Percentiles rank a stretch among this genome's conserved stretches.
Conservation (phyloP, 257 asterid species). For the Phtheirospermum japonicum region DNA sequence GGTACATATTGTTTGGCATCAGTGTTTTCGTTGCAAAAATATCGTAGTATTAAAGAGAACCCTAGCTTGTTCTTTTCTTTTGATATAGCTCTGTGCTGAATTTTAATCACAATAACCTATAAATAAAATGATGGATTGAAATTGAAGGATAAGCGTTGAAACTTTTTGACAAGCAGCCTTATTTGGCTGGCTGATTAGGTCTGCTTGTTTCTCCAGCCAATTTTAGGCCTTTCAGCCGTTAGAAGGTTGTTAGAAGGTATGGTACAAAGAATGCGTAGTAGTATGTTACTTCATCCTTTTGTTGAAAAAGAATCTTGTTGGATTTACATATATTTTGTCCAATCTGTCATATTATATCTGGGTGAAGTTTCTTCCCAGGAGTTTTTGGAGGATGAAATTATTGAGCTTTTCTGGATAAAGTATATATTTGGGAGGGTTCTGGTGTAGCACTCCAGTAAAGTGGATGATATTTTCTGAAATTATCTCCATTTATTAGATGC, state of each 20-base stretch:
- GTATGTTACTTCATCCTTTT: no score
- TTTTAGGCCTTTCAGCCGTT: no score
- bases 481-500: constrained; percentile 6
- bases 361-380: constrained; percentile 24
- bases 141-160: constrained; percentile 11
- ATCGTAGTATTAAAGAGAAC: constrained; percentile 12
- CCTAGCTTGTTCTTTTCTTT: constrained; percentile 14
- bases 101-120: neutral
- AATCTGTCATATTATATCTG: constrained; percentile 13
- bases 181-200: no score
- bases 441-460: constrained; percentile 3
- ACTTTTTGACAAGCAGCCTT: neutral
- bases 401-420: constrained; percentile 12
- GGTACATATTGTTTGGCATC: constrained; percentile 7
- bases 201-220: no score
- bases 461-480: constrained; percentile 18
- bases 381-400: constrained; percentile 22
- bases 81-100: neutral
- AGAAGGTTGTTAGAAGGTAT: no score
- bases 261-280: no score
- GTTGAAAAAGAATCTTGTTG: neutral
- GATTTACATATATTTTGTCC: constrained; percentile 1
- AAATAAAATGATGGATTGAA: constrained; percentile 3
- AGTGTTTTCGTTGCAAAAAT: neutral
- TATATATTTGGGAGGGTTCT: constrained; percentile 14